These are phyloP conservation scores for Glutinoglossum americanum DNA, from an alignment of 495 filamentous ascomycete genomes.

Conservation along the genomic window DNA sequence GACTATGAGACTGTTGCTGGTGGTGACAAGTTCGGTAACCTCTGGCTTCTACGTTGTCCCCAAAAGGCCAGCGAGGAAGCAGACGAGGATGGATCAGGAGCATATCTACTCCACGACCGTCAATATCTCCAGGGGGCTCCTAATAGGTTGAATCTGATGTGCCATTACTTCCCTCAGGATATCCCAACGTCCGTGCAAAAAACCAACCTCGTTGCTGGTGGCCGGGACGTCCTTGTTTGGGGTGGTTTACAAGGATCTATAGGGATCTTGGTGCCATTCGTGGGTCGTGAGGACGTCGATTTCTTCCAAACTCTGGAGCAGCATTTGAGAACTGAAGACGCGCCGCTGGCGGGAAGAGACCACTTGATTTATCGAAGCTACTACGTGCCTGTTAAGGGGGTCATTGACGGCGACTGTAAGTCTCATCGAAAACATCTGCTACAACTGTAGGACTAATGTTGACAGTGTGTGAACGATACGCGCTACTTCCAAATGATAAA, in stretches of 20 bases:
- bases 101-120: conserved; percentile 70
- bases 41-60: conserved; percentile 81
- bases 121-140: conserved; percentile 76
- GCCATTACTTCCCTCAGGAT: conserved; percentile 78
- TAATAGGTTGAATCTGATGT: conserved; percentile 61
- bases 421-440: background rate
- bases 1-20: conserved; percentile 94
- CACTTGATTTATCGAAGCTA: conserved; percentile 89
- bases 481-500: conserved; percentile 57
- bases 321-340: conserved; percentile 61
- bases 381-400: conserved; percentile 90
- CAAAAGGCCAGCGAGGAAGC: conserved; percentile 67
- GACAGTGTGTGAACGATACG: conserved; percentile 67
- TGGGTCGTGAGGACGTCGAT: conserved; percentile 78
- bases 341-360: conserved; percentile 75
- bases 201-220: conserved; percentile 74
- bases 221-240: conserved; percentile 82
- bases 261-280: conserved; percentile 77
- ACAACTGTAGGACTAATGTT: background rate
- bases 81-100: conserved; percentile 80
- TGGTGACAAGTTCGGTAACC: conserved; percentile 92
- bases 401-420: conserved; percentile 75
- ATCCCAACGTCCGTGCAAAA: conserved; percentile 81
- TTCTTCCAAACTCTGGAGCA: conserved; percentile 90
- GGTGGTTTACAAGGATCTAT: conserved; percentile 84